phyloP scores from a whole-genome alignment of 768 basidiomycete genomes.

The Trametes punicea region DNA sequence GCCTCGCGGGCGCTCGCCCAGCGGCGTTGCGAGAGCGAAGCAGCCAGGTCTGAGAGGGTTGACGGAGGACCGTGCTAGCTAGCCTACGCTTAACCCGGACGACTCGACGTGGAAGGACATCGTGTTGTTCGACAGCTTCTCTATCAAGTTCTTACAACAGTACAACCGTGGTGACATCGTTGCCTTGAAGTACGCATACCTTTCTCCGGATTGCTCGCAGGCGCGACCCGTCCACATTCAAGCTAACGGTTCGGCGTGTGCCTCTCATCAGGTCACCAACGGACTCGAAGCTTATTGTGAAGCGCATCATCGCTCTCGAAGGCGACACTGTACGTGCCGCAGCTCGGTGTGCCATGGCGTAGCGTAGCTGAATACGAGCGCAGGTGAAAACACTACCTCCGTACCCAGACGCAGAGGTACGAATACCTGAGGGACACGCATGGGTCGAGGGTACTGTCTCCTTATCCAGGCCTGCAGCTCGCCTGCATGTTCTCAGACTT shows the following conservation, averaged over 20 bases:
- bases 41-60: no score
- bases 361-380: no score
- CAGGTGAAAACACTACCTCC: conserved; percentile 64
- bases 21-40: no score
- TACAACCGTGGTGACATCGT: conserved; percentile 62
- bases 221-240: no score
- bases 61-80: conserved; percentile 36
- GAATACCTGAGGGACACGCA: conserved; percentile 58
- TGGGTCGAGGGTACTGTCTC: conserved; percentile 67
- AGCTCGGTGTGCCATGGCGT: no score
- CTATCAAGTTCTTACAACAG: conserved; percentile 34
- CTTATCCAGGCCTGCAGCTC: not conserved
- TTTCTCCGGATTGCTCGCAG: no score
- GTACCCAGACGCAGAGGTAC: conserved; percentile 51
- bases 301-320: conserved; percentile 61
- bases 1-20: not conserved
- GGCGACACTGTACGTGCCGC: conserved; percentile 46
- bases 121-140: conserved; percentile 57
- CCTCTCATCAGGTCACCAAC: conserved; percentile 50
- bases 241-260: not conserved
- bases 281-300: conserved; percentile 52
- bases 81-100: conserved; percentile 73
- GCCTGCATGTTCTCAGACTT: not conserved
- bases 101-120: conserved; percentile 58
- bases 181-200: conserved; percentile 56